phyloP scores from a whole-genome alignment of 345 rosid genomes.

The Lepidium didymum region DNA sequence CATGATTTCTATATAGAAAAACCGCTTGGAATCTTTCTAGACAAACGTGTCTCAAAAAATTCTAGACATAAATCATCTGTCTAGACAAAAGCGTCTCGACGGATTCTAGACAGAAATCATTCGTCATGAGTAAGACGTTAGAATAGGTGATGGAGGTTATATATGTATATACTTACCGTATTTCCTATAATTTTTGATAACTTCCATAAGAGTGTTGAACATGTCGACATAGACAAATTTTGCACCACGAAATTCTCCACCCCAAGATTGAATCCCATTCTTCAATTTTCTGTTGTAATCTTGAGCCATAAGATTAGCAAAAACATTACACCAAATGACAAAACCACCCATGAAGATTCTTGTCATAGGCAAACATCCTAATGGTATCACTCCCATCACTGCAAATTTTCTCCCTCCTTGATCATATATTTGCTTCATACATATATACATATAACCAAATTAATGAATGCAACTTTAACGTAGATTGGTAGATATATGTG shows the following conservation, averaged over 20 bases:
- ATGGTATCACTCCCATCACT: conserved; percentile 28
- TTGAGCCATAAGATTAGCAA: conserved; percentile 6
- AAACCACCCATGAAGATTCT: conserved; percentile 12
- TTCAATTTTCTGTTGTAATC: conserved; percentile 12
- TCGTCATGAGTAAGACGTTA: too few relatives aligned
- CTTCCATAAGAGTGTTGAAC: conserved; percentile 41
- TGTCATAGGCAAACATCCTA: conserved; percentile 29
- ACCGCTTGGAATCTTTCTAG: too few relatives aligned
- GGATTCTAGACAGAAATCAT: too few relatives aligned
- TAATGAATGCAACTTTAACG: background rate
- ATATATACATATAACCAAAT: background rate
- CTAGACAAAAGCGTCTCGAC: background rate
- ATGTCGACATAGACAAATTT: conserved; percentile 45
- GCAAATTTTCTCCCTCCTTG: conserved; percentile 28
- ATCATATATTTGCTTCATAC: conserved; percentile 18
- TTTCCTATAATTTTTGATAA: conserved; percentile 39
- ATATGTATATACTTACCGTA: conserved; percentile 36
- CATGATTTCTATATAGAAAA: too few relatives aligned
- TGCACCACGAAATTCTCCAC: conserved; percentile 8
- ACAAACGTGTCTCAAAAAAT: too few relatives aligned
- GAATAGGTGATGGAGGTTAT: background rate
- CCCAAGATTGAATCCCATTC: background rate
- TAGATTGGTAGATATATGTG: too few relatives aligned
- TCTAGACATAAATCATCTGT: too few relatives aligned
- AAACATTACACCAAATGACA: background rate